phyloP scores from a whole-genome alignment of 73 alveolate genomes.

The Symbiodinium natans region DNA sequence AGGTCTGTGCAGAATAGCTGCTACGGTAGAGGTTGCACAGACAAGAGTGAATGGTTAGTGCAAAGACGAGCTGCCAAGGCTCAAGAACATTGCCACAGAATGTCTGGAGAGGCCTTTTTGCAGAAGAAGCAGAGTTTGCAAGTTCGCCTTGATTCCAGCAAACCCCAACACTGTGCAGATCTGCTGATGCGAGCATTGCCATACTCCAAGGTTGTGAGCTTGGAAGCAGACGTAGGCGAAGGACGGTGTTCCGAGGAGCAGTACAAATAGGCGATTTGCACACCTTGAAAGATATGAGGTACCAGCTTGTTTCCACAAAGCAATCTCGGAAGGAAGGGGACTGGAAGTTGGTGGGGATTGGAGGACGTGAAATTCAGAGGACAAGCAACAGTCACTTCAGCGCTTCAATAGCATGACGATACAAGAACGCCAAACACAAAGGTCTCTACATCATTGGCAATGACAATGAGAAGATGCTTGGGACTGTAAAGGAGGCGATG shows the following conservation, averaged over 20 bases:
- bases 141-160: conserved; percentile 12
- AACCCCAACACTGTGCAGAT: conserved; percentile 54
- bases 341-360: too few species aligned
- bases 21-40: too few species aligned
- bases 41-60: too few species aligned
- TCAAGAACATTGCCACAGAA: conserved; percentile 51
- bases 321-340: conserved; percentile 23
- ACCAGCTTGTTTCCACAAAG: conserved; percentile 6
- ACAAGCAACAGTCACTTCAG: too few species aligned
- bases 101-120: conserved; percentile 45
- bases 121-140: conserved; percentile 15
- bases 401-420: too few species aligned
- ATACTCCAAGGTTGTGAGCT: conserved; percentile 45
- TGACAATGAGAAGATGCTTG: too few species aligned
- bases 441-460: too few species aligned
- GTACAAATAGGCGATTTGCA: conserved; percentile 35
- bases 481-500: too few species aligned
- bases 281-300: conserved; percentile 24
- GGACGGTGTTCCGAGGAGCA: conserved; percentile 19
- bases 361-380: too few species aligned
- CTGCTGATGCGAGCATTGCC: conserved; percentile 51
- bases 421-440: too few species aligned
- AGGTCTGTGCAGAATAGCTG: too few species aligned
- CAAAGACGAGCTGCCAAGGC: too few species aligned
- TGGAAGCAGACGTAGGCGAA: conserved; percentile 19